Conservation (phyloP, 192 early-diverging fungal genomes). For the Podila minutissima region DNA sequence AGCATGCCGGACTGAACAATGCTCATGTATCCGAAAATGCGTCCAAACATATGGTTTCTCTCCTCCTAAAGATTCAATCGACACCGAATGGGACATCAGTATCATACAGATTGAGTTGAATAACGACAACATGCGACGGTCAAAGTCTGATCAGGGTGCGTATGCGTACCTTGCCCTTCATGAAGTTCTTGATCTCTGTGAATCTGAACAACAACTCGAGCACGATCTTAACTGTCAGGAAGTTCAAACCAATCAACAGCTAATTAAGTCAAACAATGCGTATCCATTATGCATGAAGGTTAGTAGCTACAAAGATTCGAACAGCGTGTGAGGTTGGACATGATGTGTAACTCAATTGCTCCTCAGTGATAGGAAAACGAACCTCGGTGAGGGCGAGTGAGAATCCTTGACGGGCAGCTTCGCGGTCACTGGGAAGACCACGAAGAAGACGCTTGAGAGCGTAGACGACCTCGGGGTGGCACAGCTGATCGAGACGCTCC, state of each 20-base stretch:
- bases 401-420: constrained; percentile 95
- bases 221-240: constrained; percentile 63
- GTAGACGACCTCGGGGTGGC: constrained; percentile 87
- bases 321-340: no score
- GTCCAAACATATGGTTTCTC: constrained; percentile 89
- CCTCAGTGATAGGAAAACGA: constrained; percentile 5
- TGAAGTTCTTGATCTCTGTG: constrained; percentile 69
- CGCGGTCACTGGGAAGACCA: constrained; percentile 86
- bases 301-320: no score
- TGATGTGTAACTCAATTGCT: no score
- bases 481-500: constrained; percentile 69
- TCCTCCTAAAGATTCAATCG: constrained; percentile 70
- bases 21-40: constrained; percentile 89
- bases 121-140: no score
- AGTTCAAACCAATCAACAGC: constrained; percentile 48
- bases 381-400: constrained; percentile 92
- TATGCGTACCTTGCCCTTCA: constrained; percentile 66
- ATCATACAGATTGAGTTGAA: no score
- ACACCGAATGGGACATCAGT: no score
- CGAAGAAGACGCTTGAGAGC: constrained; percentile 86
- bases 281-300: no score
- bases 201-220: constrained; percentile 76
- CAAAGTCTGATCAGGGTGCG: no score
- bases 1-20: constrained; percentile 85
- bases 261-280: background rate